phyloP scores from a whole-genome alignment of 106 monocot genomes.

The Agapanthus africanus region DNA sequence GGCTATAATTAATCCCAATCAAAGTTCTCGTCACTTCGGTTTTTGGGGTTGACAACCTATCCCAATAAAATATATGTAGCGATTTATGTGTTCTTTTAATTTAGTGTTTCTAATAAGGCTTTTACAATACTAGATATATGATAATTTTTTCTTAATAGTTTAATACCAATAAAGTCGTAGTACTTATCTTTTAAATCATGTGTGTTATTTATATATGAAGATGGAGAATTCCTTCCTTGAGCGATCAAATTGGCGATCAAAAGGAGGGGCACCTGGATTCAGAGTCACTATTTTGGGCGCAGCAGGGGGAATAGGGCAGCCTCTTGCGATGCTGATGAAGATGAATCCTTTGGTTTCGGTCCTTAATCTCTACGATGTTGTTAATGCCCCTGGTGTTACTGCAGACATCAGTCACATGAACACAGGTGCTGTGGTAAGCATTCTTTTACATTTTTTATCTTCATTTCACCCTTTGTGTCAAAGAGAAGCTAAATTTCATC shows the following conservation, averaged over 20 bases:
- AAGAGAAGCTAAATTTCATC: background rate
- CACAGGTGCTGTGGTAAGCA: conserved; percentile 22
- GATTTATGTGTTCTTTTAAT: too few relatives aligned
- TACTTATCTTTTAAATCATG: background rate
- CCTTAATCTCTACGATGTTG: conserved; percentile 22
- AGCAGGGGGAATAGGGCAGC: conserved; percentile 21
- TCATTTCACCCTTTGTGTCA: background rate
- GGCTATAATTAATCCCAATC: too few relatives aligned
- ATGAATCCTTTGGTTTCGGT: conserved; percentile 19
- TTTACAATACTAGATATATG: too few relatives aligned
- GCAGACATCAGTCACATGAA: conserved; percentile 24
- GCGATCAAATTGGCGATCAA: conserved; percentile 6
- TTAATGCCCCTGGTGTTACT: conserved; percentile 22
- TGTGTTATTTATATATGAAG: conserved; percentile 1
- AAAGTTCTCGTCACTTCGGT: too few relatives aligned
- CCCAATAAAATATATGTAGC: too few relatives aligned
- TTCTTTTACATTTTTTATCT: background rate
- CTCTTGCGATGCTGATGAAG: conserved; percentile 19
- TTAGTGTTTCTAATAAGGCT: background rate
- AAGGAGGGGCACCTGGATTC: conserved; percentile 17
- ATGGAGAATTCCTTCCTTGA: conserved; percentile 13
- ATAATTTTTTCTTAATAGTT: too few relatives aligned
- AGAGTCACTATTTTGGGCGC: conserved; percentile 19
- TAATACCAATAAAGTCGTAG: background rate
- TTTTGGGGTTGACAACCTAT: background rate